Conservation (phyloP, 371 early-diverging fungal genomes). For the Mortierella sp. region DNA sequence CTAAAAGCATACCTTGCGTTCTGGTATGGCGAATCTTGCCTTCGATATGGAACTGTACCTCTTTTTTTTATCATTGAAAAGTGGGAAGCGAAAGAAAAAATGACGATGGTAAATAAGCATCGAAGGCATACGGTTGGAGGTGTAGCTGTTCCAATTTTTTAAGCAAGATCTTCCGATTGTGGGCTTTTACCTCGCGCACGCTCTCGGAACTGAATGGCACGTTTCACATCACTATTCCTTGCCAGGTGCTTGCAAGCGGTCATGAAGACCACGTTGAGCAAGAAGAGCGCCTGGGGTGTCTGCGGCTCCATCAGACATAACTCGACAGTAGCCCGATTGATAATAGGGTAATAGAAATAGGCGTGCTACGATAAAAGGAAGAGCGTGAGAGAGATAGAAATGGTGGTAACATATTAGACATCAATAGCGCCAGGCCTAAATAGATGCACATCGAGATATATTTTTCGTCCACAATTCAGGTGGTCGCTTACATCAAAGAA, state of each 20-base stretch:
- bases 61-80: background rate
- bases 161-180: no score
- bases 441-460: background rate
- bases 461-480: no score
- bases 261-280: conserved; percentile 46
- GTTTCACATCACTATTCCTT: conserved; percentile 21
- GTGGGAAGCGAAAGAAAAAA: background rate
- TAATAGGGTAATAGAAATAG: conserved; percentile 29
- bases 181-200: conserved; percentile 39
- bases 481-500: conserved; percentile 34
- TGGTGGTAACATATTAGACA: background rate
- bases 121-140: no score
- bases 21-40: conserved; percentile 6
- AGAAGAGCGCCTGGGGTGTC: conserved; percentile 20
- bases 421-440: background rate
- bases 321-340: conserved; percentile 32
- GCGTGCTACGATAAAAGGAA: conserved; percentile 17
- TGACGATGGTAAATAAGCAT: no score
- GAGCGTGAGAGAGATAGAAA: background rate
- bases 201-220: conserved; percentile 44
- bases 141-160: no score
- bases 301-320: conserved; percentile 38
- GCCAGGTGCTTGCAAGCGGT: conserved; percentile 45
- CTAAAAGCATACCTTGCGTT: conserved; percentile 22
- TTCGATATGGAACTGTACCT: conserved; percentile 20